Base-by-base conservation (phyloP, 75 land plant genomes). In the Selaginella tamariscina region DNA sequence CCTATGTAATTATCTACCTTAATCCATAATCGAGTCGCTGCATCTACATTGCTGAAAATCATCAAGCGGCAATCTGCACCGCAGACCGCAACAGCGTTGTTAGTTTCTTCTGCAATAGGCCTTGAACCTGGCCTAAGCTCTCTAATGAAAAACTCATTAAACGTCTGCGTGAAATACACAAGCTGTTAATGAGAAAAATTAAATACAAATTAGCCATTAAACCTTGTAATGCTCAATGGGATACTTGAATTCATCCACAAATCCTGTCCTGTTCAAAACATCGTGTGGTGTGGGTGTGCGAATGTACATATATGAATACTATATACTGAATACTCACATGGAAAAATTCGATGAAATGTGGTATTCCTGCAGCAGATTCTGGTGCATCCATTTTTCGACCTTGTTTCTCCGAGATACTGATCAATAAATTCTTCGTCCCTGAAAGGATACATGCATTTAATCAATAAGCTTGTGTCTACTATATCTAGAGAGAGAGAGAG, bases 101-200 rank as follows among this genome's bases (percentile, higher is more conserved):
- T 68, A 57, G 89, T 80, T 54, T 72, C 65, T 49, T 65, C 70
- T 5, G 84, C 83, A 78, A 93, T 80, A 64, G 85, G 84, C 29
- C 95, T 78, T 30, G 81, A 82, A 54, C 86, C 91, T 33, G 88
- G 83, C 72, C 84, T 84, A 30, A 93, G 70, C 80, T 93, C 98
- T 77, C 98, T 75, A 23, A 77, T 82, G 65, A 93, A 93, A 54
- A 93, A 93, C 11, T 93, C 96, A 82, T 93, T 93, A 66, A 93
- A 93, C 29, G 95, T 93, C 98, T 91, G 85, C 67, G 72, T 8
- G 20, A 49, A 20, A 11, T 59, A 21, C 8, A 59, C 15, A 39
- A 39, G 15, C 49, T 5, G 11, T 39, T 39, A 15, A 5, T 5
- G 5, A 39, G 49, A 5, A 5, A 5, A 39, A 39, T 5, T 39